phyloP scores from a whole-genome alignment of 352 stramenopile species.

The Pythium periplocum region DNA sequence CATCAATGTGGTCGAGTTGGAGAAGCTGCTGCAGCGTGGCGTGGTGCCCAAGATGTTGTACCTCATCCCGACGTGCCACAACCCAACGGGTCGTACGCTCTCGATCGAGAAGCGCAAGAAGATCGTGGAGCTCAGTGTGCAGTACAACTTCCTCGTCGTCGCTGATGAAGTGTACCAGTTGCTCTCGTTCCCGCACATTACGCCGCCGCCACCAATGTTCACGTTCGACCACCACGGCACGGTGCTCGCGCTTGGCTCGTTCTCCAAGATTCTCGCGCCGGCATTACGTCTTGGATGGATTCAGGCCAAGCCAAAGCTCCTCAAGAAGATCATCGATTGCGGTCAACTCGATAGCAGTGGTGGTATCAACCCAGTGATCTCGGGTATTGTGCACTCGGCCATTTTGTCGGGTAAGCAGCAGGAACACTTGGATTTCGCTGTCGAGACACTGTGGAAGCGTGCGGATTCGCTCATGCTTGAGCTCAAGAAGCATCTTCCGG shows the following conservation, averaged over 20 bases:
- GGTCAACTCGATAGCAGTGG: constrained; percentile 91
- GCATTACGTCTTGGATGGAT: constrained; percentile 90
- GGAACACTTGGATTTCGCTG: constrained; percentile 69
- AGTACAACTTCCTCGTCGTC: constrained; percentile 89
- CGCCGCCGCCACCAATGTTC: constrained; percentile 77
- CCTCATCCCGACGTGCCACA: constrained; percentile 93
- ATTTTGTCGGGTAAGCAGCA: constrained; percentile 68
- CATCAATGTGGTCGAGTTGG: constrained; percentile 81
- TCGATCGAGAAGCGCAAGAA: constrained; percentile 79
- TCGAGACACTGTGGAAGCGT: constrained; percentile 68
- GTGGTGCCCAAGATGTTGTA: constrained; percentile 91
- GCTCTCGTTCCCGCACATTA: constrained; percentile 88
- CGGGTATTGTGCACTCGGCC: constrained; percentile 78
- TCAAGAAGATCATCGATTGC: constrained; percentile 71
- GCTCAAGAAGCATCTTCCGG: constrained; percentile 54
- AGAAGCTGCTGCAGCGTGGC: constrained; percentile 69
- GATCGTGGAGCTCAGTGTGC: constrained; percentile 82
- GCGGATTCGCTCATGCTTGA: constrained; percentile 74
- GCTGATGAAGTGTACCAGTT: constrained; percentile 96
- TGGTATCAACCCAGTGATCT: constrained; percentile 91
- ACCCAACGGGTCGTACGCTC: constrained; percentile 90
- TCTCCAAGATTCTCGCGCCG: constrained; percentile 94
- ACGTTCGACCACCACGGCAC: constrained; percentile 78
- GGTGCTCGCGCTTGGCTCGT: constrained; percentile 88
- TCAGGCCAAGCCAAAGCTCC: constrained; percentile 60